Base-by-base conservation (phyloP, 2,329 filamentous ascomycete genomes). In the Fusarium falciforme region DNA sequence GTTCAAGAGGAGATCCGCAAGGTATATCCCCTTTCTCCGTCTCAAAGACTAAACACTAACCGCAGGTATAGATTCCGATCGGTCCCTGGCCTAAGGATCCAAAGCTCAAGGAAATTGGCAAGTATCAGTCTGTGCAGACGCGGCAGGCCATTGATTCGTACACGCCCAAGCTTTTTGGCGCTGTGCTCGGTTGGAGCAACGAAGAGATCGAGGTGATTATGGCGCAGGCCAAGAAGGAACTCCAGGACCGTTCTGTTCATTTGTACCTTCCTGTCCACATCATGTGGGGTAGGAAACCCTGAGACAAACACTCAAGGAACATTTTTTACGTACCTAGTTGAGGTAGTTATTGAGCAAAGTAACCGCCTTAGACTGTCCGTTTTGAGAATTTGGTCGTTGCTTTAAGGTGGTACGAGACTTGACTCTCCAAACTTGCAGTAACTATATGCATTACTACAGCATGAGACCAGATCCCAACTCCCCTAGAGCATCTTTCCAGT, bases 211-310 rank as follows among this genome's bases (percentile, higher is more conserved):
- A 68, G 17, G 65, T 76, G 0, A 42, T 76, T 0, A 76, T 76
- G 49, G 71, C 74, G 0, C 40, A 74, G n/a, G 65, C 70, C 0
- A 76, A 76, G 20, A 62, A 72, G 7, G 74, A 76, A 17, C 63
- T 76, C 2, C 42, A 40, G 17, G 57, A 76, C 6, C 61, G 62
- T 5, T 14, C 70, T 16, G 8, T 73, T n/a, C 74, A 76, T 12
- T 2, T 76, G 3, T 76, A 73, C 35, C 52, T 71, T 5, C 70
- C 67, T n/a, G 71, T 74, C 7, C 35, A 58, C 38, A 14, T 73
- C 58, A 47, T 67, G 9, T 61, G 74, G 73, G 70, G 66, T 4
- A 67, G 40, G n/a, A 72, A 70, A 7, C 66, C 70, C 16, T 69
- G 33, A 70, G 36, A 10, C 4, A 2, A 6, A 9, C 10, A 14